Percentiles rank a stretch among this genome's conserved stretches.
phyloP scores from a whole-genome alignment of 345 rosid species.

The Syzygium aromaticum region DNA sequence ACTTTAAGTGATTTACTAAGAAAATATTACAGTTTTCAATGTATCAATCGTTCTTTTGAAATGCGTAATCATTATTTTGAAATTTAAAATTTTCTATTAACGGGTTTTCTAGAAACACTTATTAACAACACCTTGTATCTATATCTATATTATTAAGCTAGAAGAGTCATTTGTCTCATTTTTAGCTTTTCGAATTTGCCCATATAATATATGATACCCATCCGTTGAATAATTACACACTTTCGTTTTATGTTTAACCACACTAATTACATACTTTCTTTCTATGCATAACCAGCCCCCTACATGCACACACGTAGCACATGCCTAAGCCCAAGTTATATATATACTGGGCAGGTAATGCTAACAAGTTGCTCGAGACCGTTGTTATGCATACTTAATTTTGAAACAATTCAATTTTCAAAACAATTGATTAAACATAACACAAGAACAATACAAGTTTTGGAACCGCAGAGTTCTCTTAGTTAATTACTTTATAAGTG shows the following conservation, averaged over 20 bases:
- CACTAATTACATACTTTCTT: background rate
- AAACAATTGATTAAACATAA: background rate
- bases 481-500: too few relatives aligned
- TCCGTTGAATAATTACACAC: background rate
- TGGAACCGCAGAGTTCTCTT: background rate
- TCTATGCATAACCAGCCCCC: background rate
- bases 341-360: background rate
- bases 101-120: accelerated
- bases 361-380: background rate
- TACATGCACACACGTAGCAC: background rate
- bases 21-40: background rate
- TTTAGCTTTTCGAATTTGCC: background rate
- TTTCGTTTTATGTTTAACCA: background rate
- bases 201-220: background rate
- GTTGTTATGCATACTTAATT: background rate
- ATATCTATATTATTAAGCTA: background rate
- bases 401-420: background rate
- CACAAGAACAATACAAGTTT: too few relatives aligned
- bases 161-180: background rate
- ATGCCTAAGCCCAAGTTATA: accelerated
- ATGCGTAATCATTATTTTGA: background rate
- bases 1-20: background rate
- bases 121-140: background rate
- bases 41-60: background rate
- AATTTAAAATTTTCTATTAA: background rate